phyloP scores from a whole-genome alignment of 495 filamentous ascomycete species.

The Hypoxylon perforatum region DNA sequence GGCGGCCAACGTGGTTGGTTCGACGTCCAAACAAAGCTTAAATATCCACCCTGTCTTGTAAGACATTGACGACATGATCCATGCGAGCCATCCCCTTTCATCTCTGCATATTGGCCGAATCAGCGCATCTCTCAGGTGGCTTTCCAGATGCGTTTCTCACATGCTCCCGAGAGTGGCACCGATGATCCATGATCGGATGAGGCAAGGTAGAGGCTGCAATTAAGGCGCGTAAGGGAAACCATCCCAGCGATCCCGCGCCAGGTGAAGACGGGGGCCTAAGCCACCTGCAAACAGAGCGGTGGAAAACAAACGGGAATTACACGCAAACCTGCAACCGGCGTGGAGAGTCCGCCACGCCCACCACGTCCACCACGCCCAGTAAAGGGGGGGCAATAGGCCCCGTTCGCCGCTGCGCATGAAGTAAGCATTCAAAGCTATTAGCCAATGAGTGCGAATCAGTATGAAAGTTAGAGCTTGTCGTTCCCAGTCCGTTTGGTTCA shows the following conservation, averaged over 20 bases:
- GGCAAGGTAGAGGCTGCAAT: conserved; percentile 6
- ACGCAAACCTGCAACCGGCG: conserved; percentile 10
- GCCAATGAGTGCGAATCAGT: conserved; percentile 34
- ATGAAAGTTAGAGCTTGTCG: conserved; percentile 15
- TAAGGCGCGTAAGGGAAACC: conserved; percentile 1
- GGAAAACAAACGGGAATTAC: conserved; percentile 14
- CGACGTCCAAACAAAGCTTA: conserved; percentile 33
- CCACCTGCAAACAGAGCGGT: not conserved
- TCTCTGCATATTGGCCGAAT: conserved; percentile 32
- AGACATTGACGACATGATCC: conserved; percentile 38
- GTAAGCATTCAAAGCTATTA: conserved; percentile 26
- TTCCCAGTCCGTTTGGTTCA: conserved; percentile 30
- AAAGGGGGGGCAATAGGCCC: conserved; percentile 19
- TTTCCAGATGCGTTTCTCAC: conserved; percentile 32
- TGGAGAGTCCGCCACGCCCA: conserved; percentile 17
- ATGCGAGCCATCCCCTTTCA: conserved; percentile 34
- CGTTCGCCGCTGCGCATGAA: conserved; percentile 26
- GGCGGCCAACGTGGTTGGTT: conserved; percentile 31
- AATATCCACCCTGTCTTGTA: conserved; percentile 25
- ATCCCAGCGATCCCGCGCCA: conserved; percentile 18
- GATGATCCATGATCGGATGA: conserved; percentile 19
- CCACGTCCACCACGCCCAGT: no score
- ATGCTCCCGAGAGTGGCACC: conserved; percentile 37
- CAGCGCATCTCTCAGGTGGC: conserved; percentile 18
- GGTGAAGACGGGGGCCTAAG: conserved; percentile 13